phyloP scores from a whole-genome alignment of 768 basidiomycete genomes.

The Mycena metata region DNA sequence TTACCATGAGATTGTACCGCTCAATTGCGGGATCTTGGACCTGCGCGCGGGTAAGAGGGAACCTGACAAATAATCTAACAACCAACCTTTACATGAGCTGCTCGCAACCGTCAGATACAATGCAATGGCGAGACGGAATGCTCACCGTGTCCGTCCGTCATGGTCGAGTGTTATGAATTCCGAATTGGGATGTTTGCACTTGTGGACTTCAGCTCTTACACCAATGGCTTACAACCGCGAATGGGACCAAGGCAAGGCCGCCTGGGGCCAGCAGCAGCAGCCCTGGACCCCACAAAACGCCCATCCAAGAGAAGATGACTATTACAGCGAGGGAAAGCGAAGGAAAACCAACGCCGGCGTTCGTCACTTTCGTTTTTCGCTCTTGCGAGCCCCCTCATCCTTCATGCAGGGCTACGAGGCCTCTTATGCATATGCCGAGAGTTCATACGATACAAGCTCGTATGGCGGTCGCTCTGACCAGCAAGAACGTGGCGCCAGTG shows the following conservation, averaged over 20 bases:
- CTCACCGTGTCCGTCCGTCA: conserved; percentile 30
- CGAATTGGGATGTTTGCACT: too few relatives aligned
- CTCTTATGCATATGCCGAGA: conserved; percentile 63
- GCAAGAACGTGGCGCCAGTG: conserved; percentile 59
- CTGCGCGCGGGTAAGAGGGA: neutral
- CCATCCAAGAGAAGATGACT: conserved; percentile 77
- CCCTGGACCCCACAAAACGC: conserved; percentile 58
- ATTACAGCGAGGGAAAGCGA: conserved; percentile 78
- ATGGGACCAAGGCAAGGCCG: conserved; percentile 87
- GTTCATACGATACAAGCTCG: conserved; percentile 45
- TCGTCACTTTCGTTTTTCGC: conserved; percentile 43
- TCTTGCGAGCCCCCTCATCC: conserved; percentile 18
- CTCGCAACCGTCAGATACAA: conserved; percentile 6
- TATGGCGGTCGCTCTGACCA: conserved; percentile 43
- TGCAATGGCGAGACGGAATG: neutral
- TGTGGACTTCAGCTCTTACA: conserved; percentile 49
- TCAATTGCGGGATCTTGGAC: conserved; percentile 70
- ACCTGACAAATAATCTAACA: neutral
- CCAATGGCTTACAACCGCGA: conserved; percentile 85
- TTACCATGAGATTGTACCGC: conserved; percentile 67
- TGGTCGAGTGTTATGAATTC: conserved; percentile 37
- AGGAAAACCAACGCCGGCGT: conserved; percentile 86
- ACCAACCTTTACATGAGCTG: conserved; percentile 42
- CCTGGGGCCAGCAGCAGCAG: conserved; percentile 61
- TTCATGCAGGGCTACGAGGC: conserved; percentile 64